These are phyloP conservation scores for Mollisiaceae sp. DNA, from an alignment of 2,329 filamentous ascomycete genomes.

Conservation along the genomic window DNA sequence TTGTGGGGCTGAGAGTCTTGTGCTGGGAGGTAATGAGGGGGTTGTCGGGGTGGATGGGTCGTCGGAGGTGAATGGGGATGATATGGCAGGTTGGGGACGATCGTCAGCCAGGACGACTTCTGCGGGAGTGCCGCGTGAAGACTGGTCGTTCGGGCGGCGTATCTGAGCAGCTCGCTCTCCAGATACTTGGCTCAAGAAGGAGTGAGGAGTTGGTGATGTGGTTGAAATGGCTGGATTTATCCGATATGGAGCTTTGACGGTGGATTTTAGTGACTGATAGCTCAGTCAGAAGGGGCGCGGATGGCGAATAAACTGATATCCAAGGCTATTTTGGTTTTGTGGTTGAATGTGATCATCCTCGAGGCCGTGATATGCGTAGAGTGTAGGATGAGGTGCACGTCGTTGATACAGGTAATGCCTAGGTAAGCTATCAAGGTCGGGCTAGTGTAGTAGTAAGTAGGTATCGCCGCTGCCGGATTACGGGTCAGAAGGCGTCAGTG, in stretches of 20 bases:
- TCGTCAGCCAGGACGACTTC: slow-evolving; percentile 77
- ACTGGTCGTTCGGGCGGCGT: slow-evolving; percentile 21
- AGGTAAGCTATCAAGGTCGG: slow-evolving; percentile 13
- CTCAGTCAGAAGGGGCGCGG: slow-evolving; percentile 24
- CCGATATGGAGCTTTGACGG: slow-evolving; percentile 16
- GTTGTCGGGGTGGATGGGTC: slow-evolving; percentile 63
- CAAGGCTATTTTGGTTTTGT: slow-evolving; percentile 14
- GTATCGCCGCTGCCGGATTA: background rate
- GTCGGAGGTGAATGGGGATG: slow-evolving; percentile 71
- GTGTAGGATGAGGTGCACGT: slow-evolving; percentile 10
- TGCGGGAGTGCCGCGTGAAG: slow-evolving; percentile 53
- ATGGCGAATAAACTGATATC: slow-evolving; percentile 19
- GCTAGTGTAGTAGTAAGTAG: slow-evolving; percentile 11
- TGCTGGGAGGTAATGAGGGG: slow-evolving; percentile 54
- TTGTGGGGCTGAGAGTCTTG: slow-evolving; percentile 50
- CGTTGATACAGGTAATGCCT: slow-evolving; percentile 1
- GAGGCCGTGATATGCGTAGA: background rate
- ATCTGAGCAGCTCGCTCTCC: slow-evolving; percentile 21
- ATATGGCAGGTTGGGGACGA: slow-evolving; percentile 55
- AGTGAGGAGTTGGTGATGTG: slow-evolving; percentile 2
- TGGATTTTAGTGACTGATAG: slow-evolving; percentile 10
- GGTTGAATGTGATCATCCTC: slow-evolving; percentile 26
- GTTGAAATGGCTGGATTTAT: slow-evolving; percentile 23
- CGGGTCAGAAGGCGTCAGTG: background rate
- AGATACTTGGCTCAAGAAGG: slow-evolving; percentile 22